phyloP scores from a whole-genome alignment of 345 rosid species.

The Cardiospermum halicacabum region DNA sequence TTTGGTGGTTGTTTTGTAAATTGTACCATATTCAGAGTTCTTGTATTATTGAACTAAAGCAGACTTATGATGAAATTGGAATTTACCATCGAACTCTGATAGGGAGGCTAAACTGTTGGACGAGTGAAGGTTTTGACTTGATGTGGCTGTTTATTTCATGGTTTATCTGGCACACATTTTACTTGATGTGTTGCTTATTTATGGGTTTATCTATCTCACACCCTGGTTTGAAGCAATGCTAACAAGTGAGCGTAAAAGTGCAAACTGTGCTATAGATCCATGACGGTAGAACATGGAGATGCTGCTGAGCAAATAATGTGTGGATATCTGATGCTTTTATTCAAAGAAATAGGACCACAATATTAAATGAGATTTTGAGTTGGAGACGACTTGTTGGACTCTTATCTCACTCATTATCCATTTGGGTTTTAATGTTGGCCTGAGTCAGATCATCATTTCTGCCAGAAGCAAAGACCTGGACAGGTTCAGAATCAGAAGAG shows the following conservation, averaged over 20 bases:
- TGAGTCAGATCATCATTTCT: constrained; percentile 2
- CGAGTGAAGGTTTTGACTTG: constrained; percentile 16
- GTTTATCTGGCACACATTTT: too few species aligned
- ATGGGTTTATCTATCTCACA: too few species aligned
- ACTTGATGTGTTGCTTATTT: too few species aligned
- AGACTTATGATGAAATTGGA: too few species aligned
- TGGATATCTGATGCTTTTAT: constrained; percentile 6
- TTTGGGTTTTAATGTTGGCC: constrained; percentile 2
- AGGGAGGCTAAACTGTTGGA: constrained; percentile 19
- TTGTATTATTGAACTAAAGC: too few species aligned
- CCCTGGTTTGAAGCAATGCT: constrained; percentile 15
- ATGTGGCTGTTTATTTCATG: constrained; percentile 6
- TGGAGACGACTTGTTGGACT: background rate
- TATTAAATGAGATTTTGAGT: constrained; percentile 5
- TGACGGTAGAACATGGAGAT: background rate
- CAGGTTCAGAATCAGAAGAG: constrained; percentile 22
- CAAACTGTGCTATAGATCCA: background rate
- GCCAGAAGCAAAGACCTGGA: constrained; percentile 23
- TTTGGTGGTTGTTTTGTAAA: too few species aligned
- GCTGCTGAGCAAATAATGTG: background rate
- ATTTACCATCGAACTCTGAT: too few species aligned
- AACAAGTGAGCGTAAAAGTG: constrained; percentile 18
- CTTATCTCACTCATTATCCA: background rate
- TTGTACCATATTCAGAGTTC: too few species aligned
- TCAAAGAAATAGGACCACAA: constrained; percentile 27